Base-by-base conservation (phyloP, 169 alveolate species). In the Plasmodium relictum region DNA sequence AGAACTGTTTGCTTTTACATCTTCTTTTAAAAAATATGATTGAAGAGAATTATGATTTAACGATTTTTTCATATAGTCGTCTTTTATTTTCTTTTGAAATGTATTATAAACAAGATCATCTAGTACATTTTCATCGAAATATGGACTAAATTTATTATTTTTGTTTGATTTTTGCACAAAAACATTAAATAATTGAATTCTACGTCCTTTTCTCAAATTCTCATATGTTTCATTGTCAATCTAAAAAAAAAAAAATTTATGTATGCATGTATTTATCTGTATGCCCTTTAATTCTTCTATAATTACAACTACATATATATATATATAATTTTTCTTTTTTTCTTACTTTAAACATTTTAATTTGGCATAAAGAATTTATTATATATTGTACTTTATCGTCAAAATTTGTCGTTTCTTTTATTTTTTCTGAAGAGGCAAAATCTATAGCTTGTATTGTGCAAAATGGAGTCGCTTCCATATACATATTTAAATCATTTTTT, bases 401-500 rank as follows among this genome's bases (percentile, higher is more conserved):
- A 54, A 66, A 59, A 1, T 31, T 50, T 10, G 9, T 12, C n/a
- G 20, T 26, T 26, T 70, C 83, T 59, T 71, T 80, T 66, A 80
- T 80, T 50, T 50, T 18, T 24, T 80, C 90, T 24, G 63, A 58
- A 37, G 72, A 56, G 54, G 90, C 78, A 18, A 66, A 66, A 70
- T 80, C 90, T 37, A 80, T 66, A 18, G 90, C 90, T n/a, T 80
- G 90, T 45, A 80, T 24, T 24, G 83, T 54, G 61, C 80, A 80
- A 22, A 80, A 80, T 22, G 90, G 26, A 16, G 85, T 80, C 26
- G 90, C 90, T 54, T 80, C 90, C 9, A 65, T 73, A 71, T 50
- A 54, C 90, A 80, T 80, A 6, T 14, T 41, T n/a, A 80, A 41
- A 20, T 80, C 90, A 59, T 80, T 66, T 59, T 68, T 80, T 61